These are phyloP conservation scores for Penicillium italicum DNA, from an alignment of 2,329 filamentous ascomycete species.

Conservation along the genomic window DNA sequence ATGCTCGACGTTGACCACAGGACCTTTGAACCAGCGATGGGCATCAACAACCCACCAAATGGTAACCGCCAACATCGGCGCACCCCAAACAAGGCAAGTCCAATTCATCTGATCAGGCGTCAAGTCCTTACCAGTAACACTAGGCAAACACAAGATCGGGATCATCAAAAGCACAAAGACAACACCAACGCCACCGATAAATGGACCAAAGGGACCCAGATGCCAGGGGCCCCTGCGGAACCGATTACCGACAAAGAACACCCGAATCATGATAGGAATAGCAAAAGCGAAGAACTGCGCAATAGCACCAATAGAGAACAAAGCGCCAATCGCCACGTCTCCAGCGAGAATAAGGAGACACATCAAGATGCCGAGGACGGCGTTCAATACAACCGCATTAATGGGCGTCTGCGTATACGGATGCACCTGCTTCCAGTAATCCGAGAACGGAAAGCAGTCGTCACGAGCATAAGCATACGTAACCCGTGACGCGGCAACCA, in stretches of 20 bases:
- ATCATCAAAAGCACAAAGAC: slow-evolving; percentile 64
- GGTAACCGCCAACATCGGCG: slow-evolving; percentile 56
- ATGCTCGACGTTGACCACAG: slow-evolving; percentile 64
- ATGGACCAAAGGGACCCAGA: slow-evolving; percentile 57
- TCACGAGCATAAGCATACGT: slow-evolving; percentile 72
- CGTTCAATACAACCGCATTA: slow-evolving; percentile 68
- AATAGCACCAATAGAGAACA: slow-evolving; percentile 68
- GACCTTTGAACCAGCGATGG: slow-evolving; percentile 66
- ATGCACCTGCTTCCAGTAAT: slow-evolving; percentile 60
- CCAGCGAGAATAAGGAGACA: slow-evolving; percentile 65
- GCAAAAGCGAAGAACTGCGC: slow-evolving; percentile 58
- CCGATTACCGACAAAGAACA: slow-evolving; percentile 54
- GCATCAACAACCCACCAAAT: slow-evolving; percentile 64
- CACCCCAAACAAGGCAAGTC: slow-evolving; percentile 64
- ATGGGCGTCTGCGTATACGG: slow-evolving; percentile 61
- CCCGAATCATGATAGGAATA: slow-evolving; percentile 44
- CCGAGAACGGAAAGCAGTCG: slow-evolving; percentile 62
- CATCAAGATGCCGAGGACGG: slow-evolving; percentile 56
- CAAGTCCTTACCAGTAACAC: slow-evolving; percentile 54
- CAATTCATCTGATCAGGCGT: slow-evolving; percentile 60
- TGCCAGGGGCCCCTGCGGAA: slow-evolving; percentile 69
- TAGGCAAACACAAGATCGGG: slow-evolving; percentile 64
- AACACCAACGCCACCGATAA: slow-evolving; percentile 56
- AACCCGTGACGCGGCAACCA: slow-evolving; percentile 64
- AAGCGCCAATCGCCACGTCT: slow-evolving; percentile 59